phyloP scores from a whole-genome alignment of 257 asterid species.

The Rubia yunnanensis region DNA sequence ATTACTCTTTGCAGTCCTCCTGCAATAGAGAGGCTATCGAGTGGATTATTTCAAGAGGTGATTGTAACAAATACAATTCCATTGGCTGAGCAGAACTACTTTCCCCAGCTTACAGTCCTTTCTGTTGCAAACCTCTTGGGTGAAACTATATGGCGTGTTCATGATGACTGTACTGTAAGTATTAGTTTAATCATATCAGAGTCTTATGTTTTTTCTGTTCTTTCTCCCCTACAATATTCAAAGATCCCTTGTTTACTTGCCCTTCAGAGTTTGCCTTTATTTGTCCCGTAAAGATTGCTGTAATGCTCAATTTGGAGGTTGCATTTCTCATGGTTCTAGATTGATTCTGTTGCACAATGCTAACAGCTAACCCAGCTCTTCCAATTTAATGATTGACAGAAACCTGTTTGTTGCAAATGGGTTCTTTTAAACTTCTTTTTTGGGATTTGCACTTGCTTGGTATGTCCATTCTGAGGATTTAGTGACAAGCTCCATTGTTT shows the following conservation, averaged over 20 bases:
- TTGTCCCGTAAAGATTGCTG: too few species aligned
- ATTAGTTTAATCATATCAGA: not conserved
- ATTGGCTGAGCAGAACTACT: conserved; percentile 71
- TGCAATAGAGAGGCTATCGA: conserved; percentile 80
- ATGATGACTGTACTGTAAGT: conserved; percentile 88
- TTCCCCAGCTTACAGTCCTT: conserved; percentile 81
- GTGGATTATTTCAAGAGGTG: conserved; percentile 94
- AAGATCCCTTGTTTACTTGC: not conserved
- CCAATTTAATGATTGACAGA: not conserved
- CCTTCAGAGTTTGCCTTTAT: not conserved
- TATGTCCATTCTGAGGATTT: not conserved
- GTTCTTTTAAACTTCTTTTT: not conserved
- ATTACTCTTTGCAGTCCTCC: conserved; percentile 67
- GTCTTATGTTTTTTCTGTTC: not conserved
- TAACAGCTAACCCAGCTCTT: not conserved
- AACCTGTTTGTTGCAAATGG: not conserved
- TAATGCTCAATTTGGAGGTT: not conserved
- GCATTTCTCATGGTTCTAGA: not conserved
- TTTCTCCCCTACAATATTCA: not conserved
- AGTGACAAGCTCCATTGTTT: not conserved
- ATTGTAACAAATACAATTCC: conserved; percentile 92
- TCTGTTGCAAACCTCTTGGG: conserved; percentile 89
- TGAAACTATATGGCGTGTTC: conserved; percentile 94
- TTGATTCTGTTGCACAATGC: too few species aligned
- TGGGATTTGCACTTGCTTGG: not conserved